Evolutionary conservation across 805 yeast species (phyloP), one percentile per base, ranked within the genome.

Genomic region (Wickerhamomyces silvicola): DNA sequence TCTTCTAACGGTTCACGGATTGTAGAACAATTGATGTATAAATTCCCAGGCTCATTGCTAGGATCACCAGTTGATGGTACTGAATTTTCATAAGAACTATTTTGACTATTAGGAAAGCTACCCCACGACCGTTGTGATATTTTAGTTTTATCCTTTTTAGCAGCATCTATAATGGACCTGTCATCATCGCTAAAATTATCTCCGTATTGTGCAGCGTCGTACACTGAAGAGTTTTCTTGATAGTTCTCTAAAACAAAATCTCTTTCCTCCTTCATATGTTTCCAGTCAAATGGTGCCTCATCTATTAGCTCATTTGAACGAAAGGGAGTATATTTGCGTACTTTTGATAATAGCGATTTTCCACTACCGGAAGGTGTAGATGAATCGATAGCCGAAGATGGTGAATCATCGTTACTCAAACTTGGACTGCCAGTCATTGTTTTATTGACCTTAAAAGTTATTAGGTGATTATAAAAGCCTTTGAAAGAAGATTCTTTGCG

Each of bases 141-240:
- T 34, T 26, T 33, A 21, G 10, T 34, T 27, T 10, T 11, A 11
- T n/a, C 11, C 19, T 24, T 24, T 19, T 8, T 6, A 31, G 38
- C 4, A 21, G 27, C 22, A 18, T 31, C 10, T 12, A 40, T 18
- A 14, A 40, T 31, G 8, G 38, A 37, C 7, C 25, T 15, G 21
- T 44, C 48, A 26, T 44, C 46, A 25, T 42, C 46, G 21, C 46
- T 42, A 11, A 39, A 27, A 2, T 24, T 20, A 11, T 30, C 30
- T 4, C 33, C 30, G 23, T 45, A 45, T 7, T 41, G 27, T 1
- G n/a, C 34, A 22, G 37, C 37, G 5, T 23, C 19, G 21, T 45
- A 45, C 1, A 41, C 24, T 3, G 15, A 19, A 3, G 47, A 37
- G 12, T 23, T 20, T 10, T 31, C 38, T 7, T 18, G 18, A 24